These are phyloP conservation scores for Phoma sp. DNA, from an alignment of 2,329 filamentous ascomycete genomes.

Conservation along the genomic window DNA sequence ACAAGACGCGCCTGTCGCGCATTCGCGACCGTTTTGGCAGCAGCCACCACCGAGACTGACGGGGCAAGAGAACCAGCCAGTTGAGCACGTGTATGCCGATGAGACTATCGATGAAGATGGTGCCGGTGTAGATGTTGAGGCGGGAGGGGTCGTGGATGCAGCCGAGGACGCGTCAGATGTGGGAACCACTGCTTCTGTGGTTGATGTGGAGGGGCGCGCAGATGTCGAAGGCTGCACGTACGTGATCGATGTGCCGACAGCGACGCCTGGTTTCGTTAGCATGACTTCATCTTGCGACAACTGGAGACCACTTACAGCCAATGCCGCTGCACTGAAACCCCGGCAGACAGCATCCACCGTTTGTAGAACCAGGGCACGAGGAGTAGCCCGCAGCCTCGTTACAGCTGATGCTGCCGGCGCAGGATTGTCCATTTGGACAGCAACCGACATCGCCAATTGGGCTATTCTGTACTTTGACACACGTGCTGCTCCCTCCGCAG, in stretches of 20 bases:
- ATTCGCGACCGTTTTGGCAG: slow-evolving; percentile 54
- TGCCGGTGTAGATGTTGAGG: slow-evolving; percentile 21
- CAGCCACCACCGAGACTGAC: slow-evolving; percentile 56
- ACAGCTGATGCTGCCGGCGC: slow-evolving; percentile 70
- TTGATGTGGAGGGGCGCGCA: slow-evolving; percentile 40
- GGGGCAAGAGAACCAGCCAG: slow-evolving; percentile 54
- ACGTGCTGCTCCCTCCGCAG: slow-evolving; percentile 70
- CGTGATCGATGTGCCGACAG: slow-evolving; percentile 37
- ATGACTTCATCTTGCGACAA: not conserved
- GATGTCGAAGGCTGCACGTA: slow-evolving; percentile 41
- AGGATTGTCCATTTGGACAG: slow-evolving; percentile 70
- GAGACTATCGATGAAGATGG: slow-evolving; percentile 16
- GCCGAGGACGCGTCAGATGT: slow-evolving; percentile 28
- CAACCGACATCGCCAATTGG: slow-evolving; percentile 74
- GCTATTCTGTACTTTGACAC: slow-evolving; percentile 60
- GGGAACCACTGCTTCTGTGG: slow-evolving; percentile 40
- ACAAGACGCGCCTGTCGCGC: slow-evolving; percentile 50
- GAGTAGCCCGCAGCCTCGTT: slow-evolving; percentile 62
- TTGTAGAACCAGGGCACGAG: slow-evolving; percentile 67
- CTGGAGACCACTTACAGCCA: slow-evolving; percentile 64
- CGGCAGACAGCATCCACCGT: slow-evolving; percentile 77
- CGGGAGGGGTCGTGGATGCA: slow-evolving; percentile 14
- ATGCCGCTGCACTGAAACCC: slow-evolving; percentile 72
- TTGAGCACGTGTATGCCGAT: slow-evolving; percentile 51
- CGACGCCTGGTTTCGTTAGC: slow-evolving; percentile 33